These are phyloP conservation scores for Tylopilus vinaceipallidus DNA, from an alignment of 768 basidiomycete genomes.

Conservation along the genomic window DNA sequence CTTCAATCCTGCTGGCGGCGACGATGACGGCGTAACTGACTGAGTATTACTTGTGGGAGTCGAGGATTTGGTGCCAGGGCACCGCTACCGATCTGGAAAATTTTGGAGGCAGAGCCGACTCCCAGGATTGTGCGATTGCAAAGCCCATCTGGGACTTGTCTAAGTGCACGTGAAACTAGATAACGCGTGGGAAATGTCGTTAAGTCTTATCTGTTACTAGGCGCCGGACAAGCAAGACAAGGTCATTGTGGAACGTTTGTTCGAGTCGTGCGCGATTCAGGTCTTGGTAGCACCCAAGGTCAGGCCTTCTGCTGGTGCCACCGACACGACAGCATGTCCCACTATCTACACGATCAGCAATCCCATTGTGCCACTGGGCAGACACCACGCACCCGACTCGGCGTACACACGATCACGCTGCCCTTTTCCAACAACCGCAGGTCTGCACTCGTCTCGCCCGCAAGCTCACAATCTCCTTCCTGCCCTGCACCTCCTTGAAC, in stretches of 20 bases:
- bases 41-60: too few species aligned
- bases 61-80: too few species aligned
- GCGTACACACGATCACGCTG: conserved; percentile 93
- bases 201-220: too few species aligned
- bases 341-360: conserved; percentile 47
- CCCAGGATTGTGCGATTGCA: too few species aligned
- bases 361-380: background rate
- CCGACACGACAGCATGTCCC: conserved; percentile 91
- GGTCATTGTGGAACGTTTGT: conserved; percentile 86
- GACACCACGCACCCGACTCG: conserved; percentile 60
- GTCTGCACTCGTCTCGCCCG: conserved; percentile 93
- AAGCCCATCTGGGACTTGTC: too few species aligned
- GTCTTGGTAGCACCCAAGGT: conserved; percentile 93
- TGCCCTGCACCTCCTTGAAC: conserved; percentile 79
- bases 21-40: too few species aligned
- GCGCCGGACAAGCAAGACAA: conserved; percentile 91
- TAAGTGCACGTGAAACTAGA: too few species aligned
- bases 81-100: too few species aligned
- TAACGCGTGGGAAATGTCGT: too few species aligned
- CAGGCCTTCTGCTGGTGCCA: conserved; percentile 87
- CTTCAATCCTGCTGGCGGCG: too few species aligned
- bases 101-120: too few species aligned
- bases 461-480: conserved; percentile 90
- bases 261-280: conserved; percentile 93
- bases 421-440: conserved; percentile 85